Evolutionary conservation across 1,284 basidiomycete species (phyloP), one percentile per base, ranked within the genome.

Genomic region (Thecaphora thlaspeos): DNA sequence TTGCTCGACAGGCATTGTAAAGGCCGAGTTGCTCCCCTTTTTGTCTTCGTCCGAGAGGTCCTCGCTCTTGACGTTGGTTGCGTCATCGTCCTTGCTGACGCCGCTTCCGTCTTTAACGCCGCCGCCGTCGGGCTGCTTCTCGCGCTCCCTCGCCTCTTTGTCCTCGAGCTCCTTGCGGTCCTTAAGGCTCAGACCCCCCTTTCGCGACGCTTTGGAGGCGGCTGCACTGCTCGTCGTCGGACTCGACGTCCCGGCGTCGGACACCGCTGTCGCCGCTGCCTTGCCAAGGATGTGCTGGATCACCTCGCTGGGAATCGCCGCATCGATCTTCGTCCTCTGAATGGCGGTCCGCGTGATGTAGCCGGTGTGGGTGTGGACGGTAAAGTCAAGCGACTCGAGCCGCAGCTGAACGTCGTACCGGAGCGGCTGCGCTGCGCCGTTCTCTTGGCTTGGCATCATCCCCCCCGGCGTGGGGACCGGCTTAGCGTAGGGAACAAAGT

Each of bases 321-420:
- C 54, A 1, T 63, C 60, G 15, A 68, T 58, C 34, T 61, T 60
- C 21, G 58, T 60, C 48, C 58, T 63, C 26, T 60, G 55, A 9
- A 68, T 64, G 22, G 65, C 65, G 5, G 55, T 46, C 9, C 61
- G 55, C 15, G 61, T 56, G 21, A 68, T 55, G 46, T 49, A 68
- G 42, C 65, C 55, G 3, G 65, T 55, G 30, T 68, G 65, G 2
- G 61, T 51, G 32, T 64, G 52, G 3, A 57, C 61, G 7, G 53
- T 60, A 40, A 57, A 68, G 41, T 68, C 65, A 41, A 70, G 57
- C 47, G 58, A 67, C 45, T 70, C 64, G 18, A 70, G 55, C 23
- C 67, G 54, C 48, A 69, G 38, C 30, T 54, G 52, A 11, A 59
- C 36, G 12, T 63, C 59, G n/a, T n/a, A n/a, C n/a, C n/a, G n/a